These are phyloP conservation scores for Dactylellina sp. DNA, from an alignment of 2,329 filamentous ascomycete species.

Conservation along the genomic window DNA sequence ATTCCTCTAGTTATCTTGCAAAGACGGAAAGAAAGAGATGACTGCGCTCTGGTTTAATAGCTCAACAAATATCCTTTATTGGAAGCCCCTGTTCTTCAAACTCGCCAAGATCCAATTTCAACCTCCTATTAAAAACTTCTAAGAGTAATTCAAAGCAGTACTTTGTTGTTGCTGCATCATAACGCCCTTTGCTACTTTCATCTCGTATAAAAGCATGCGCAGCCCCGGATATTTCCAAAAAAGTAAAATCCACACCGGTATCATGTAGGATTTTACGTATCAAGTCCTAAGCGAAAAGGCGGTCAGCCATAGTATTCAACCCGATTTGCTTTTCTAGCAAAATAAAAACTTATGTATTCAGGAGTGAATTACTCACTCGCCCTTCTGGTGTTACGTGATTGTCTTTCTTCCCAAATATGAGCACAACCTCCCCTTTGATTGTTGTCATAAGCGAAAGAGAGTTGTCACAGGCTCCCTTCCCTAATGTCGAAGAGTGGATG, in stretches of 20 bases:
- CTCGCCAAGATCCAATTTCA: conserved; percentile 82
- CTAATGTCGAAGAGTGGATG: conserved; percentile 82
- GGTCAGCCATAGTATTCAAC: no score
- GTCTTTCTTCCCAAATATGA: conserved; percentile 93
- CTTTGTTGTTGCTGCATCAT: conserved; percentile 86
- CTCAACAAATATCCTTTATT: conserved; percentile 78
- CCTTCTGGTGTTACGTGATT: conserved; percentile 87
- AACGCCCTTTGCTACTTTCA: conserved; percentile 91
- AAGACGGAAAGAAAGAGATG: background rate
- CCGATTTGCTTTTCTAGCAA: no score
- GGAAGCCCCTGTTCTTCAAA: conserved; percentile 72
- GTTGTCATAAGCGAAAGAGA: conserved; percentile 72
- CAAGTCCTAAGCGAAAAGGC: conserved; percentile 21
- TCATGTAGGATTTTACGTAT: conserved; percentile 33
- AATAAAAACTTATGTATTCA: no score
- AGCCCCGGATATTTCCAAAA: conserved; percentile 48
- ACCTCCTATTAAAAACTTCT: conserved; percentile 81
- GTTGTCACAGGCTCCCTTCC: conserved; percentile 74
- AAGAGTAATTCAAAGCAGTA: conserved; percentile 91
- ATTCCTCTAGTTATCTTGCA: background rate
- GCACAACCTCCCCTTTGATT: conserved; percentile 81
- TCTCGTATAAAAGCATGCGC: conserved; percentile 89
- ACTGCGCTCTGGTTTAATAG: background rate
- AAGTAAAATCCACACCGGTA: conserved; percentile 46
- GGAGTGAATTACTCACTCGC: conserved; percentile 66